These are phyloP conservation scores for Starmerella geochares DNA, from an alignment of 805 yeast species.

Conservation along the genomic window DNA sequence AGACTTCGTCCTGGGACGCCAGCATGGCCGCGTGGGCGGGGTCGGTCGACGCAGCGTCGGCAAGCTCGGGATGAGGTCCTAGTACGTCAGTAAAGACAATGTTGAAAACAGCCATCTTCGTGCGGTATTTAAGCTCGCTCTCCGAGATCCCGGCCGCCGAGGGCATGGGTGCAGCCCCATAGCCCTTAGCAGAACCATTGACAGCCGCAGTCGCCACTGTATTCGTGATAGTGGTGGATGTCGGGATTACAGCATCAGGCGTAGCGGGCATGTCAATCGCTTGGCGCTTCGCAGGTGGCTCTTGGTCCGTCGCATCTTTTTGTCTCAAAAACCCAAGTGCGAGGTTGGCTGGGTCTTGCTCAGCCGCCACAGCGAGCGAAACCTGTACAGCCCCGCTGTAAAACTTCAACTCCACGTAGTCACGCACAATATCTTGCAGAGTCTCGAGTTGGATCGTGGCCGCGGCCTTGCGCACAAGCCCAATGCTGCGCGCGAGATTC, in stretches of 20 bases:
- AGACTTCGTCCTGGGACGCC: constrained; percentile 64
- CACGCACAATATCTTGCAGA: constrained; percentile 66
- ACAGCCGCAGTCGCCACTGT: not conserved
- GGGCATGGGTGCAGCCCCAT: not conserved
- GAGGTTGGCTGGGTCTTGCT: constrained; percentile 50
- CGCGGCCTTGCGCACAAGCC: constrained; percentile 66
- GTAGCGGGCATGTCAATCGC: not conserved
- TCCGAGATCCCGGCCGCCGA: not conserved
- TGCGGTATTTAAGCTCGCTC: constrained; percentile 38
- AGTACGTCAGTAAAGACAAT: constrained; percentile 60
- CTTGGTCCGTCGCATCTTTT: constrained; percentile 33
- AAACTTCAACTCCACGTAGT: constrained; percentile 66
- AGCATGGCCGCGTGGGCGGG: constrained; percentile 65
- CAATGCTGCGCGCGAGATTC: constrained; percentile 60
- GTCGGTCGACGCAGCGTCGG: constrained; percentile 40
- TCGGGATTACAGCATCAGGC: constrained; percentile 3
- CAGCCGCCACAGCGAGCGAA: constrained; percentile 63
- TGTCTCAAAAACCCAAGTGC: constrained; percentile 46
- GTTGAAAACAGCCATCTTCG: constrained; percentile 53
- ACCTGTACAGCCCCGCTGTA: constrained; percentile 81
- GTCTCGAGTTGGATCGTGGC: constrained; percentile 69
- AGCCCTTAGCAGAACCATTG: not conserved
- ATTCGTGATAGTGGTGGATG: not conserved
- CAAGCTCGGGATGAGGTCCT: constrained; percentile 49
- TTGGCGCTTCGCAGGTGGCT: constrained; percentile 9